phyloP scores from a whole-genome alignment of 2,329 filamentous ascomycete genomes.

The Colletotrichum orchidophilum region DNA sequence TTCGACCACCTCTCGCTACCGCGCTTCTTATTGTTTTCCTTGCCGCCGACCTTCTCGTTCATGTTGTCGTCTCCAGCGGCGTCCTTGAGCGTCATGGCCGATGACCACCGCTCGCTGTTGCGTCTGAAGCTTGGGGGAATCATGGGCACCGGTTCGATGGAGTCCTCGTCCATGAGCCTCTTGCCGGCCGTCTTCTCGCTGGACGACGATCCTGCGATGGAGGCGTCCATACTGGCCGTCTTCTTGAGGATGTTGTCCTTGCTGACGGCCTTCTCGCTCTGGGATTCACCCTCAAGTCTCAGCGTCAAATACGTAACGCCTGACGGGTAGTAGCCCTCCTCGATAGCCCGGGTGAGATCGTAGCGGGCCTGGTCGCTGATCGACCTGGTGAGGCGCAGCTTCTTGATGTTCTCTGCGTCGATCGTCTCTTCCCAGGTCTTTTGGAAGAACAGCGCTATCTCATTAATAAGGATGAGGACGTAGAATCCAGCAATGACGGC shows the following conservation, averaged over 20 bases:
- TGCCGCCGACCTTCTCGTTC: constrained; percentile 16
- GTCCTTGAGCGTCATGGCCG: constrained; percentile 27
- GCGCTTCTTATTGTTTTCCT: constrained; percentile 22
- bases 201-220: constrained; percentile 25
- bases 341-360: constrained; percentile 30
- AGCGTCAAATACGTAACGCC: constrained; percentile 30
- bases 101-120: constrained; percentile 30
- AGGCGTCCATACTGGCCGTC: constrained; percentile 24
- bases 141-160: constrained; percentile 27
- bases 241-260: constrained; percentile 29
- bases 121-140: constrained; percentile 28
- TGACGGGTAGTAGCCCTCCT: constrained; percentile 31
- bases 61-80: constrained; percentile 13
- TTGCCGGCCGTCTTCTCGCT: constrained; percentile 28
- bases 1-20: constrained; percentile 25
- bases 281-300: constrained; percentile 28
- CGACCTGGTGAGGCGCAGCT: constrained; percentile 20
- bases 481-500: constrained; percentile 37
- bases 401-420: constrained; percentile 27
- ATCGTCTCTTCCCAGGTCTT: constrained; percentile 32
- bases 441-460: constrained; percentile 33
- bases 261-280: constrained; percentile 28
- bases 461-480: constrained; percentile 31
- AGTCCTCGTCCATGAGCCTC: constrained; percentile 13
- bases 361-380: constrained; percentile 32